Base-by-base conservation (phyloP, 352 stramenopile species). In the Pythium phragmiticola region DNA sequence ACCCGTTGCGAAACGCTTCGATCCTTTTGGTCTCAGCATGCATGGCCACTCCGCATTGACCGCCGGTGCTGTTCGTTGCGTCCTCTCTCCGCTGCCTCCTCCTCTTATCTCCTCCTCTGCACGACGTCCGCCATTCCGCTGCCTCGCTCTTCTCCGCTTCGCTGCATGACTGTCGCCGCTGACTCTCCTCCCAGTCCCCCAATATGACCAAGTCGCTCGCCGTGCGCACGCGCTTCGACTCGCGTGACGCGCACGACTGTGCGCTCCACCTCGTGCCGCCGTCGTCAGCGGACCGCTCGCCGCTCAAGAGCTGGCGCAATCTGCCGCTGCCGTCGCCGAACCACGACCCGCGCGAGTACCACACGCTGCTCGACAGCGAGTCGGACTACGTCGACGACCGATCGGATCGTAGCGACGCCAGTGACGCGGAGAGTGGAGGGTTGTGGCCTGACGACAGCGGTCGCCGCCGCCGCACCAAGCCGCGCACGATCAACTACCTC, bases 401-500 rank as follows among this genome's bases (percentile, higher is more conserved):
- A 42, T 23, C 23, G 7, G 45, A 50, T 50, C 8, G 45, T 4
- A 23, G n/a, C 11, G 21, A 23, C 9, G 17, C 45, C 13, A 42
- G 37, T 42, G 37, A 42, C 37, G 37, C 3, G 2, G 37, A 42
- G 37, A 42, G 14, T 30, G 54, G 43, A 30, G 74, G 78, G 34
- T 56, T 68, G 36, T 66, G 79, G 36, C 47, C 33, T 23, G 57
- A 63, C 11, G 57, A 62, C 52, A 57, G 36, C 54, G 61, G 66
- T 7, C 42, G 42, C 12, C 74, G 67, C 11, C 76, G 72, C 7
- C 60, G 64, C 46, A 87, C 88, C 63, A 43, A 61, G 34, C 43
- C 56, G 30, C 84, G 86, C 28, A 93, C 82, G 19, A 90, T 94
- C 63, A 92, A 84, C 74, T 82, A 88, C 75, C 74, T 93, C 42